These are phyloP conservation scores for Cylindrotheca closterium DNA, from an alignment of 108 stramenopile genomes.

Conservation along the genomic window DNA sequence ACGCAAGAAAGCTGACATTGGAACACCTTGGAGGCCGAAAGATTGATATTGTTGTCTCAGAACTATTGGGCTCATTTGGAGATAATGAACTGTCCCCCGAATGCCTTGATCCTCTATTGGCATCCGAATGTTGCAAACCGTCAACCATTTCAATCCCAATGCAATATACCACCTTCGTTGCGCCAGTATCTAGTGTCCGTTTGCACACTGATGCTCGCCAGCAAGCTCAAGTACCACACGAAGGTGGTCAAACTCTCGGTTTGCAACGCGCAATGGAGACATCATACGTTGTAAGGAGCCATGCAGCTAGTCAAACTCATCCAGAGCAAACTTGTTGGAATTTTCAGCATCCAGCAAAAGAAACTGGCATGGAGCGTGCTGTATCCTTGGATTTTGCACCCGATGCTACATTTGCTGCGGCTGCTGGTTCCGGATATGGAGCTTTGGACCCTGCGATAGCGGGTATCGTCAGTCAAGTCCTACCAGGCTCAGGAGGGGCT, in stretches of 20 bases:
- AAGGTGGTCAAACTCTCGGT: conserved; percentile 56
- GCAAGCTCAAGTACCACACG: conserved; percentile 54
- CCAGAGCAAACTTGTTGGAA: conserved; percentile 80
- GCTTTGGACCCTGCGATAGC: conserved; percentile 49
- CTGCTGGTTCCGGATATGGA: conserved; percentile 64
- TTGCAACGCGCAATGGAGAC: conserved; percentile 90
- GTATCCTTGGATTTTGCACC: conserved; percentile 50
- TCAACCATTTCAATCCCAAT: conserved; percentile 71
- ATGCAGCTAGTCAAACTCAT: conserved; percentile 88
- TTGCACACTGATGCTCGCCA: conserved; percentile 82
- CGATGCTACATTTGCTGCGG: conserved; percentile 49
- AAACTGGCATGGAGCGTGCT: conserved; percentile 30
- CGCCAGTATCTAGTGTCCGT: conserved; percentile 89
- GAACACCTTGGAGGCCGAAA: conserved; percentile 33
- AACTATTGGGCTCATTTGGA: conserved; percentile 96
- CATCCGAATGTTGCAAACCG: conserved; percentile 68
- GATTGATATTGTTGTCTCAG: conserved; percentile 93
- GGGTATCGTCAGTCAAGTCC: conserved; percentile 16
- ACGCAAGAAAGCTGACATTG: conserved; percentile 81
- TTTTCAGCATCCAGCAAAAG: conserved; percentile 80
- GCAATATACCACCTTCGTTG: conserved; percentile 88
- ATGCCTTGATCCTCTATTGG: conserved; percentile 93
- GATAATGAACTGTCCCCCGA: conserved; percentile 99
- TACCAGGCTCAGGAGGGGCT: conserved; percentile 13
- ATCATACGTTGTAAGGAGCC: conserved; percentile 92